These are phyloP conservation scores for Parafenestella ontariensis DNA, from an alignment of 2,329 filamentous ascomycete species.

Conservation along the genomic window DNA sequence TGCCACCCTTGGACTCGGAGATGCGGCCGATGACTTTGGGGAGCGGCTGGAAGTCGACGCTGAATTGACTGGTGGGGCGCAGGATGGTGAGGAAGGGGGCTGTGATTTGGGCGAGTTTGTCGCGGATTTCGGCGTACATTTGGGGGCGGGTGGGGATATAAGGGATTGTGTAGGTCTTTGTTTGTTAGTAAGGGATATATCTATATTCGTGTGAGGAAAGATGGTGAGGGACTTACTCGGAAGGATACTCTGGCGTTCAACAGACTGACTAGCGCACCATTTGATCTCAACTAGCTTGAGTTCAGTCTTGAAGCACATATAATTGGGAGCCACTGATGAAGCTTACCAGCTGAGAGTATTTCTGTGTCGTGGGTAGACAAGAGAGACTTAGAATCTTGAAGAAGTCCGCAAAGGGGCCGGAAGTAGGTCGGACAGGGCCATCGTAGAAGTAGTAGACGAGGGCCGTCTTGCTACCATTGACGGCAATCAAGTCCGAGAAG, in stretches of 20 bases:
- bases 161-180: conserved; percentile 34
- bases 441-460: conserved; percentile 33
- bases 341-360: conserved; percentile 43
- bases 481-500: conserved; percentile 19
- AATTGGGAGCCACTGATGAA: conserved; percentile 12
- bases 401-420: conserved; percentile 43
- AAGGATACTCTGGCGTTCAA: conserved; percentile 27
- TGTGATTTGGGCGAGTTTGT: conserved; percentile 36
- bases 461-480: conserved; percentile 12
- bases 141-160: conserved; percentile 34
- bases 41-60: conserved; percentile 34
- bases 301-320: conserved; percentile 6
- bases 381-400: conserved; percentile 34
- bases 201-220: too few relatives aligned
- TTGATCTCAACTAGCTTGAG: conserved; percentile 15
- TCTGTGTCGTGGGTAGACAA: conserved; percentile 31
- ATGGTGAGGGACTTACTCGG: conserved; percentile 19
- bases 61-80: conserved; percentile 24
- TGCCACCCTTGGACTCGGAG: conserved; percentile 28
- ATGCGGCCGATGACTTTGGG: conserved; percentile 24
- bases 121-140: conserved; percentile 46
- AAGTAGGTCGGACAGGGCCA: conserved; percentile 36
- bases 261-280: conserved; percentile 17
- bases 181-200: background rate
- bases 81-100: conserved; percentile 27